Base-by-base conservation (phyloP, 1,284 basidiomycete species). In the Cutaneotrichosporon curvatum region DNA sequence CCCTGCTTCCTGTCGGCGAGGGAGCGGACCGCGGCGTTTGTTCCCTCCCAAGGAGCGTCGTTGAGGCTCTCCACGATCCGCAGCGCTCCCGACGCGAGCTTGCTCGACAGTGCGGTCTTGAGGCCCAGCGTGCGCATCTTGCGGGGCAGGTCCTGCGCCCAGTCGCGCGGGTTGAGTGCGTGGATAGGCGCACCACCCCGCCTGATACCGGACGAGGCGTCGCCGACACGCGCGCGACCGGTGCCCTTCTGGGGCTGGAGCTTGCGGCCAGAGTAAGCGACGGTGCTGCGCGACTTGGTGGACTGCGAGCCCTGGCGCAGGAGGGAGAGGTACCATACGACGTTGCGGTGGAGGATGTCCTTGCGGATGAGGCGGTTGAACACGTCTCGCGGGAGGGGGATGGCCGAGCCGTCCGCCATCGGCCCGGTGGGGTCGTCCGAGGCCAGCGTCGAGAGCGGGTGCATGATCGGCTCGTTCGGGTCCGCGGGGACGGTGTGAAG, bases 51-150 rank as follows among this genome's bases (percentile, higher is more conserved):
- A 28, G 50, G 37, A 5, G 53, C 67, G 75, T 80, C 31, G 79
- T 80, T 85, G 80, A 92, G 48, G 75, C 79, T 51, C 31, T 79
- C 73, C 56, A 94, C 85, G 33, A 95, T 78, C 40, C 85, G 82
- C 14, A 97, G 73, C 25, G 79, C 72, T 25, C 80, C 78, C 54
- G 89, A 84, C 58, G 79, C 78, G 60, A 92, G 75, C 67, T 89
- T 86, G 31, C 81, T 78, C 52, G 86, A 89, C 40, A 96, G 72
- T 1, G 88, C 88, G 36, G 89, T 83, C 21, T 87, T 81, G 78
- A 96, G 82, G n/a, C 91, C 92, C 77, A 96, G 84, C 62, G 88
- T 78, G 33, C 90, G 80, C 47, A 95, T 85, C 71, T 94, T 92
- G 50, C 89, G 80, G 9, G 87, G 87, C 14, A 97, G 78, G 53